A percentile compares a stretch with the other conserved stretches of the same genome.
phyloP scores from a whole-genome alignment of 2,329 filamentous ascomycete species.

The Pestalotiopsis sp. region DNA sequence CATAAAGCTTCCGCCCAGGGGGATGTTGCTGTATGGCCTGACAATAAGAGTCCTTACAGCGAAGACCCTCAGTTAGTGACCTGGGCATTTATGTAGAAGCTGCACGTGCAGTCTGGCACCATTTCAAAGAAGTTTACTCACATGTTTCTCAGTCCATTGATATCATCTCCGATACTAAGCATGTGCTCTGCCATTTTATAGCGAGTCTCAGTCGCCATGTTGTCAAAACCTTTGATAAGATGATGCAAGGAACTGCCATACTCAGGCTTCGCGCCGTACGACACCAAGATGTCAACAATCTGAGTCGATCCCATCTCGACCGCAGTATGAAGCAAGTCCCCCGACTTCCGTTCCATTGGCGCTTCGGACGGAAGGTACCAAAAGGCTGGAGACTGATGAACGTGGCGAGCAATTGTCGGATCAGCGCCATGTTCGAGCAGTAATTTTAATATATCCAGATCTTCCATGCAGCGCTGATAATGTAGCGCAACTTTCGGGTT shows the following conservation, averaged over 20 bases:
- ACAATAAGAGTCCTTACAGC: background rate
- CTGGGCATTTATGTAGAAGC: background rate
- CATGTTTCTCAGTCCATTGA: background rate
- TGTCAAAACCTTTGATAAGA: background rate
- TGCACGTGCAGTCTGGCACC: background rate
- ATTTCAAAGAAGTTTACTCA: background rate
- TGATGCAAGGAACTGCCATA: constrained; percentile 7
- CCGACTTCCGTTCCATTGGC: background rate
- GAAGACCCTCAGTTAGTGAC: background rate
- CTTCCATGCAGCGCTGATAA: background rate
- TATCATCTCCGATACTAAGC: background rate
- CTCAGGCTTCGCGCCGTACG: constrained; percentile 6
- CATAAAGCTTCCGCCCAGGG: background rate
- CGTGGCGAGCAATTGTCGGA: background rate
- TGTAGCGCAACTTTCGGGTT: background rate
- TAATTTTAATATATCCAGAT: background rate
- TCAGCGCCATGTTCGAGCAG: constrained; percentile 4
- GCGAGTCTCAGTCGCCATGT: background rate
- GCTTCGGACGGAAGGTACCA: background rate
- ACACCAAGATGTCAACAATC: background rate
- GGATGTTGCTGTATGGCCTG: background rate
- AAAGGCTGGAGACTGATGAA: background rate
- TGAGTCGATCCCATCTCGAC: background rate
- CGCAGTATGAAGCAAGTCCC: constrained; percentile 5
- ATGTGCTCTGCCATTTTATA: constrained; percentile 5